A percentile compares a stretch with the other conserved stretches of the same genome.
phyloP scores from a whole-genome alignment of 2,329 filamentous ascomycete genomes.

The Ophioceras dolichostomum region DNA sequence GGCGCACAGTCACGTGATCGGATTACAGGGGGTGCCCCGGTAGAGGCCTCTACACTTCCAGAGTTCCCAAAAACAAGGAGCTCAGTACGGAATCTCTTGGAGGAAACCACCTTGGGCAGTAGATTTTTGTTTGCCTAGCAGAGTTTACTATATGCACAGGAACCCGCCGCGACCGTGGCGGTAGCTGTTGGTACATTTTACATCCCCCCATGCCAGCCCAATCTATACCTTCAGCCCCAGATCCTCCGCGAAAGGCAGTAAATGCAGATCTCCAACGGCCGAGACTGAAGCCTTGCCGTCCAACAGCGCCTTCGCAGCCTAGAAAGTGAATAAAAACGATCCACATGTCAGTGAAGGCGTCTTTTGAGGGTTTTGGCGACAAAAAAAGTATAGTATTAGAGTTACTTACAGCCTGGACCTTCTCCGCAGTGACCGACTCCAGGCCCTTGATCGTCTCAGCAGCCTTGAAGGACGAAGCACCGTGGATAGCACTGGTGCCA shows the following conservation, averaged over 20 bases:
- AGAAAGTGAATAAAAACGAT: too few species aligned
- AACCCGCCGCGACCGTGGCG: constrained; percentile 21
- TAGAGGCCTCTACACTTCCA: too few species aligned
- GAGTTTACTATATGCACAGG: constrained; percentile 26
- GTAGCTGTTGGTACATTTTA: constrained; percentile 30
- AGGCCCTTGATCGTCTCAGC: constrained; percentile 67
- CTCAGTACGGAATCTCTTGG: background rate
- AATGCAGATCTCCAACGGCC: constrained; percentile 80
- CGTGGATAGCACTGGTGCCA: constrained; percentile 72
- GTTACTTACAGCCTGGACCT: constrained; percentile 67
- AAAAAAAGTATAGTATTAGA: background rate
- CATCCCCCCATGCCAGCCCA: constrained; percentile 9
- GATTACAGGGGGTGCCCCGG: too few species aligned
- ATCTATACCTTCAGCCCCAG: constrained; percentile 87
- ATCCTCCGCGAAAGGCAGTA: constrained; percentile 87
- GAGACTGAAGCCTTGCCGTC: constrained; percentile 83
- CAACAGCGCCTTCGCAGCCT: constrained; percentile 82
- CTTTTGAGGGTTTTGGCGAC: background rate
- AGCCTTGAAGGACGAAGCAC: constrained; percentile 73
- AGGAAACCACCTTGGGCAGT: too few species aligned
- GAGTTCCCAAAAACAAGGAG: background rate
- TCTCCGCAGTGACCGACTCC: constrained; percentile 69
- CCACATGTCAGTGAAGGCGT: constrained; percentile 9
- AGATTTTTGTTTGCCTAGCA: constrained; percentile 4
- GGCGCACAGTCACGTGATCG: background rate